Evolutionary conservation across 495 filamentous ascomycete genomes (phyloP), one percentile per base, ranked within the genome.

Genomic region (Hamigera avellanea): DNA sequence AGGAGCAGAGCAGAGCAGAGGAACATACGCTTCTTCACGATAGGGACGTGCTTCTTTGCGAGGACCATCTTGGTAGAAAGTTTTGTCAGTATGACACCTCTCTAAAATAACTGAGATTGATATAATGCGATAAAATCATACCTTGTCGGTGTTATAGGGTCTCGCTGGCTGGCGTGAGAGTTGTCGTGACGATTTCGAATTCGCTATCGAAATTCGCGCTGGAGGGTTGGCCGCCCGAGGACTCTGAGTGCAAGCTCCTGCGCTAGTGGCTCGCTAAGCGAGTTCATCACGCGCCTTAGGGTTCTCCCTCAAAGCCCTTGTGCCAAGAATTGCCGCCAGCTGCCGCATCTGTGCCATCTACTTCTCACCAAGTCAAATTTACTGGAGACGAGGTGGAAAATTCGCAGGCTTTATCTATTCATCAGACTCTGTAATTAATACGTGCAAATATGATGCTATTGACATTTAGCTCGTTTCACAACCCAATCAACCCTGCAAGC

Each of bases 21-120:
- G 23, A 52, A 83, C 83, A 64, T 87, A 89, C 84, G 84, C 84
- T 98, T 98, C 82, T 98, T 98, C 52, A 98, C 82, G 75, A 98
- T 96, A 57, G 86, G 84, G 60, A 98, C 75, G 71, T 95, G 89
- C 73, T 91, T 89, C 83, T 93, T 95, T 65, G 89, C 86, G 75
- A 86, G 73, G 72, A 84, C 85, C 91, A 98, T 96, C 86, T 96
- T 40, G 27, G 41, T 39, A 32, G 19, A 37, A 32, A 31, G 34
- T 38, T 39, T 36, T 14, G 21, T 23, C 21, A 23, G 21, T 23
- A 23, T 23, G 21, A 23, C 21, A n/a, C n/a, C n/a, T n/a, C n/a
- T 23, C 21, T 9, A 23, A 23, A 23, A 5, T 23, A 9, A 23
- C 21, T 4, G 21, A 23, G 4, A n/a, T 23, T 23, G 5, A 5